phyloP scores from a whole-genome alignment of 2,329 filamentous ascomycete species.

The Exophiala xenobiotica region DNA sequence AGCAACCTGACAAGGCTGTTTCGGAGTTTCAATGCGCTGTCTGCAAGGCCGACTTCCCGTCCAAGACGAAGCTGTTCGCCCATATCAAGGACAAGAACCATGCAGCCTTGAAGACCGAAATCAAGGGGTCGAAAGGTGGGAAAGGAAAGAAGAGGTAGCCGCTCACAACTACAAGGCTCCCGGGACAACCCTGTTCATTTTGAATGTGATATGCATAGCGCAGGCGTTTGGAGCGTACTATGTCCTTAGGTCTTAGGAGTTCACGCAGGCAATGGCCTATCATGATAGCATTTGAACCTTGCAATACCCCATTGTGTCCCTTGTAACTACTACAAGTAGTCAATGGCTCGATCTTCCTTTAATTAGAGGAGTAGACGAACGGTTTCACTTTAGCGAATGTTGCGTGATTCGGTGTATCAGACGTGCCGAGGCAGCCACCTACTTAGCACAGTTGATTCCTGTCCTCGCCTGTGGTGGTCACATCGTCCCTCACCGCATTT shows the following conservation, averaged over 20 bases:
- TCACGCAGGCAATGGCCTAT: neutral
- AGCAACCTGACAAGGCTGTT: constrained; percentile 11
- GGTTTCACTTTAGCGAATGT: no score
- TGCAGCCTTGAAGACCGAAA: constrained; percentile 49
- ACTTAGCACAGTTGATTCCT: neutral
- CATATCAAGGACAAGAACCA: constrained; percentile 68
- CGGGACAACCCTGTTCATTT: no score
- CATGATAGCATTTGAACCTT: neutral
- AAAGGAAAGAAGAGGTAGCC: constrained; percentile 32
- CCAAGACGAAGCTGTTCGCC: constrained; percentile 69
- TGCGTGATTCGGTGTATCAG: neutral
- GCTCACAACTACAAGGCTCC: no score
- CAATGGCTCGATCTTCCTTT: neutral
- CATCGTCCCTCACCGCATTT: neutral
- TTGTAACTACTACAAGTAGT: neutral
- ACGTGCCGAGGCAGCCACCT: neutral
- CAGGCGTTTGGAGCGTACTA: constrained; percentile 7
- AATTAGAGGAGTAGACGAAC: neutral
- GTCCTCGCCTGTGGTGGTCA: no score
- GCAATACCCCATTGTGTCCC: no score
- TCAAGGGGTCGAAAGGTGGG: constrained; percentile 24
- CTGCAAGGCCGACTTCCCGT: constrained; percentile 76
- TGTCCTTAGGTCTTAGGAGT: no score
- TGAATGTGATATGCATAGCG: constrained; percentile 13
- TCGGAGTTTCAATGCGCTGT: constrained; percentile 67